Evolutionary conservation across 2,329 filamentous ascomycete species (phyloP).

Genomic region (Lachnellula suecica): DNA sequence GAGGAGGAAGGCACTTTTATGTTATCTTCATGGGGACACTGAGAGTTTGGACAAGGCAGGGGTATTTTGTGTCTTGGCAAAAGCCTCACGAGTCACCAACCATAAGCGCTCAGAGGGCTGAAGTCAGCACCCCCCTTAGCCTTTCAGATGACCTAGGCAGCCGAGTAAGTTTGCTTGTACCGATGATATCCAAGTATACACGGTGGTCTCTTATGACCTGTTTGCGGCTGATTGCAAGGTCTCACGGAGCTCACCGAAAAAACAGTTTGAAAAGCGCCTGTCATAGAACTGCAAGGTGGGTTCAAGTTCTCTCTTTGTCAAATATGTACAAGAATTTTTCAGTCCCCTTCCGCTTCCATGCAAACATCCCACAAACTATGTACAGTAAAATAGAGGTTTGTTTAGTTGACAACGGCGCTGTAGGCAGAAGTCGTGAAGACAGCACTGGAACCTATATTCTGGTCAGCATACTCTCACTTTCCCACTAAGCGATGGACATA

Average conservation of each 20-base stretch:
- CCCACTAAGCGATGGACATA: neutral
- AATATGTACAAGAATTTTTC: neutral
- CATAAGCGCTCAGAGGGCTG: neutral
- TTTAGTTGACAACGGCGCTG: conserved; percentile 10
- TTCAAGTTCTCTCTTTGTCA: neutral
- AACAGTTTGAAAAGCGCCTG: neutral
- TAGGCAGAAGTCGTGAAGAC: conserved; percentile 42
- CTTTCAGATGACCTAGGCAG: neutral
- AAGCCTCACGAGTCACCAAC: too few relatives aligned
- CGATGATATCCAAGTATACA: neutral
- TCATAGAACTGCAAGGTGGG: neutral
- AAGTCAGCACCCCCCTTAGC: neutral
- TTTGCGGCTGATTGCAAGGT: neutral
- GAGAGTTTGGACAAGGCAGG: neutral
- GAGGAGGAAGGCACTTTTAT: neutral
- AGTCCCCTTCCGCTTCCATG: neutral
- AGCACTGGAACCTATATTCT: conserved; percentile 34
- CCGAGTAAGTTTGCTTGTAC: neutral
- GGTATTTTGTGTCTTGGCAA: too few relatives aligned
- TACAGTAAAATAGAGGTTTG: neutral
- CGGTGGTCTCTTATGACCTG: neutral
- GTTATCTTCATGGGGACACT: neutral
- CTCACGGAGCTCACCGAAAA: neutral
- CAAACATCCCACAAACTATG: neutral
- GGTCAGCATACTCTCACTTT: neutral